A percentile compares a stretch with the other conserved stretches of the same genome.
Evolutionary conservation across 2,329 filamentous ascomycete species (phyloP).

Genomic region (Fusarium penzigii): DNA sequence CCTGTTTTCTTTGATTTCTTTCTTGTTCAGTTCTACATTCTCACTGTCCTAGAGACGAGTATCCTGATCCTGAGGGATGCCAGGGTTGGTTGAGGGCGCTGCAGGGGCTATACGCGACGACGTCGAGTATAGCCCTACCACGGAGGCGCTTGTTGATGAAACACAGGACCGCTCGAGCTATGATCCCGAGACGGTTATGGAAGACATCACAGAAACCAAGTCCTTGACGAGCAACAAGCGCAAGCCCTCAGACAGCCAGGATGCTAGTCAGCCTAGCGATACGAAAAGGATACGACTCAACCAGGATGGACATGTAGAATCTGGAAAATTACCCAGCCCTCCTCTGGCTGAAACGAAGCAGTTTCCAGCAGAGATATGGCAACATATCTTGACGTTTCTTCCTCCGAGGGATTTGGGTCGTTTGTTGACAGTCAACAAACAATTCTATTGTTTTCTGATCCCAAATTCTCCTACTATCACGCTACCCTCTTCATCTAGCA

Average conservation of each 20-base stretch:
- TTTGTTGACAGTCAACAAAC: constrained; percentile 67
- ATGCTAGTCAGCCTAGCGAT: constrained; percentile 10
- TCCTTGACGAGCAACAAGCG: constrained; percentile 20
- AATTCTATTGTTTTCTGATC: constrained; percentile 63
- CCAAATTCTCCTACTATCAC: constrained; percentile 39
- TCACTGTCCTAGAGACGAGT: too few relatives aligned
- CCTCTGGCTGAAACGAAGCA: constrained; percentile 24
- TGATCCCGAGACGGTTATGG: constrained; percentile 11
- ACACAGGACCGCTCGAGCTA: constrained; percentile 16
- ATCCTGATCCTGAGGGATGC: not conserved
- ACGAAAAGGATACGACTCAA: constrained; percentile 25
- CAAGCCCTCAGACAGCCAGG: constrained; percentile 10
- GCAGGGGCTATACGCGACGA: constrained; percentile 6
- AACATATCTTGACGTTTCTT: constrained; percentile 67
- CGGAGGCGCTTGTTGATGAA: constrained; percentile 15
- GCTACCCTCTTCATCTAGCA: constrained; percentile 15
- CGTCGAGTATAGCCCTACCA: constrained; percentile 6
- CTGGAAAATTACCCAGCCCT: constrained; percentile 7
- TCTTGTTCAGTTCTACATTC: not conserved
- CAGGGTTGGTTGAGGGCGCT: not conserved
- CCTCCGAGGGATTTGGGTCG: constrained; percentile 63
- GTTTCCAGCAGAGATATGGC: constrained; percentile 67
- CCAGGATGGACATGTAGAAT: constrained; percentile 7
- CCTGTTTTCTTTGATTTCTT: not conserved
- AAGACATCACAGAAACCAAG: constrained; percentile 7